phyloP scores from a whole-genome alignment of 2,329 filamentous ascomycete genomes.

The Fusarium fujikuroi region DNA sequence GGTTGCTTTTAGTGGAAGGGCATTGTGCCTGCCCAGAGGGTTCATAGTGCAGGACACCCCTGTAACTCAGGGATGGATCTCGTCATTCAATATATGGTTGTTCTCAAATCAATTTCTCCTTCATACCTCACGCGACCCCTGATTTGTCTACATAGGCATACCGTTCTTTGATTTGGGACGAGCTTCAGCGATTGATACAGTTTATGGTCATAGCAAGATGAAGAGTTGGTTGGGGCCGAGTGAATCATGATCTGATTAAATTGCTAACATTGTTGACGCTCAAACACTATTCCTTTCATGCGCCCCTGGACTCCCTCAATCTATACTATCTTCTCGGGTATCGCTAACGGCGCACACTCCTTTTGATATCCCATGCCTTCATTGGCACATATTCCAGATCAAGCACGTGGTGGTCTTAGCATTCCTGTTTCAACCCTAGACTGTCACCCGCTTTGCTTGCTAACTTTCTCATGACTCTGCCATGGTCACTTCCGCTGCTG shows the following conservation, averaged over 20 bases:
- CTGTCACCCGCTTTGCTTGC: conserved; percentile 6
- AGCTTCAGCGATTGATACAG: background rate
- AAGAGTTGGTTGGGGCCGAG: background rate
- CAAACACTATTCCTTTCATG: conserved; percentile 22
- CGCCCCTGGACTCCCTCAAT: conserved; percentile 9
- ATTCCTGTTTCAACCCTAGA: conserved; percentile 29
- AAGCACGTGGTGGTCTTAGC: conserved; percentile 27
- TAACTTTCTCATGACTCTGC: conserved; percentile 33
- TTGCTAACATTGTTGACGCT: conserved; percentile 14
- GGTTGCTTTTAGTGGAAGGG: conserved; percentile 1
- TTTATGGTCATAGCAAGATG: background rate
- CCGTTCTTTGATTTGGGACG: background rate
- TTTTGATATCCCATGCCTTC: conserved; percentile 9
- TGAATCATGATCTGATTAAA: conserved; percentile 13
- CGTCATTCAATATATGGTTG: conserved; percentile 1
- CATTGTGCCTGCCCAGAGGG: background rate
- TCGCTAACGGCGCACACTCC: conserved; percentile 30
- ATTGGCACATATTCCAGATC: conserved; percentile 18
- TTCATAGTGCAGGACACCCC: conserved; percentile 2
- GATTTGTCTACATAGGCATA: background rate
- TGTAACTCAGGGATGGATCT: conserved; percentile 2
- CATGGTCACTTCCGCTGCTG: conserved; percentile 14
- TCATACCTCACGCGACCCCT: conserved; percentile 36
- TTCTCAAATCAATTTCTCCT: conserved; percentile 24
- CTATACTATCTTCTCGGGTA: conserved; percentile 36